Conservation (phyloP, 352 stramenopile species). For the Pythium aristosporum region DNA sequence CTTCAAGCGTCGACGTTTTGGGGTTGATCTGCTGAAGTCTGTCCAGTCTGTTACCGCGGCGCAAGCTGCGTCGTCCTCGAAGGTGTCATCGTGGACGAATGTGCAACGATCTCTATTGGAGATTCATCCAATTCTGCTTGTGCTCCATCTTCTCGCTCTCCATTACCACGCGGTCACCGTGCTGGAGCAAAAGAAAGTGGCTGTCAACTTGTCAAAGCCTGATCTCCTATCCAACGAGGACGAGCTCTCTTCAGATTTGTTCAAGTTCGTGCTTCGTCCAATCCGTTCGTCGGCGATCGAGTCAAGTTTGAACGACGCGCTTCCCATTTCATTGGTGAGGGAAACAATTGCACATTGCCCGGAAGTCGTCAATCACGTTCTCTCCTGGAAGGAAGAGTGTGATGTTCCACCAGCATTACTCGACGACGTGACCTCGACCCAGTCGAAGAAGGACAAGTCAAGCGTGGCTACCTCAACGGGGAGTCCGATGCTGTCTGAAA, state of each 20-base stretch:
- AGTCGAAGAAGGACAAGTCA: conserved; percentile 18
- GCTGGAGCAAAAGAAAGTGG: conserved; percentile 9
- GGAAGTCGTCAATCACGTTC: conserved; percentile 73
- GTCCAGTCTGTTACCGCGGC: conserved; percentile 7
- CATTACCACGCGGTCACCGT: conserved; percentile 46
- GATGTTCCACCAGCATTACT: conserved; percentile 54
- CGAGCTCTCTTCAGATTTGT: conserved; percentile 56
- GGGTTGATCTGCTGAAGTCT: conserved; percentile 17
- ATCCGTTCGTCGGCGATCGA: conserved; percentile 80
- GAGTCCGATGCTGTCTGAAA: conserved; percentile 12
- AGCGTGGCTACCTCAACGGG: neutral
- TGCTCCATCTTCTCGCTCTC: conserved; percentile 52
- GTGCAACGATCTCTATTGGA: conserved; percentile 50
- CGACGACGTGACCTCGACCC: conserved; percentile 25
- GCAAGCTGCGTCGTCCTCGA: conserved; percentile 15
- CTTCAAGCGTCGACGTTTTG: conserved; percentile 20
- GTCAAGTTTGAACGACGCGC: conserved; percentile 68
- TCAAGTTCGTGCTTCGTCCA: conserved; percentile 77
- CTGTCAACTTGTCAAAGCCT: neutral
- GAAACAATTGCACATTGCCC: conserved; percentile 79
- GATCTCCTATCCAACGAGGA: conserved; percentile 38
- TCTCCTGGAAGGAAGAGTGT: conserved; percentile 72
- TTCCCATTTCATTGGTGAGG: conserved; percentile 70
- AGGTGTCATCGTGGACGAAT: conserved; percentile 39
- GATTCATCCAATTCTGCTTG: conserved; percentile 60